phyloP scores from a whole-genome alignment of 257 asterid species.

The Knoxia roxburghii region DNA sequence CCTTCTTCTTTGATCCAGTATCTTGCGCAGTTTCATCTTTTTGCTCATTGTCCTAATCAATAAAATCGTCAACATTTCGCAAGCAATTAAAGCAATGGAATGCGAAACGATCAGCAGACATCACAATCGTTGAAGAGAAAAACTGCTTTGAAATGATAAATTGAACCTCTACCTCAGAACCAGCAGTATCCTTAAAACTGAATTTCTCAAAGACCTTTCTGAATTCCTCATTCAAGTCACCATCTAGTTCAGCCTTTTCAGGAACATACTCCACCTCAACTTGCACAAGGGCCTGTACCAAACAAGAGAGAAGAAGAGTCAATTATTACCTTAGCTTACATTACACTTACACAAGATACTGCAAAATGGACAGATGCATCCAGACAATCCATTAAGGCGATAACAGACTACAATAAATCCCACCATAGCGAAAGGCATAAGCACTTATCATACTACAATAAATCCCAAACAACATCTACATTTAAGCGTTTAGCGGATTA shows the following conservation, averaged over 20 bases:
- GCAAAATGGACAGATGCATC: not conserved
- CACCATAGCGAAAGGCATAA: no score
- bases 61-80: not conserved
- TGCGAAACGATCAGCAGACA: not conserved
- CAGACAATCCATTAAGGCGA: not conserved
- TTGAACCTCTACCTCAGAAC: constrained; percentile 46
- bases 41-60: constrained; percentile 53
- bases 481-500: not conserved
- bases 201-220: constrained; percentile 87
- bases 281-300: constrained; percentile 40
- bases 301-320: constrained; percentile 8
- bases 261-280: constrained; percentile 93
- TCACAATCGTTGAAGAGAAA: not conserved
- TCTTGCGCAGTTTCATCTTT: constrained; percentile 57
- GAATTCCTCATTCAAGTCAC: constrained; percentile 64
- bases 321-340: not conserved
- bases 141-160: not conserved
- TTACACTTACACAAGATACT: not conserved
- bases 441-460: not conserved
- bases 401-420: no score
- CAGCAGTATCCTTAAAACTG: constrained; percentile 46
- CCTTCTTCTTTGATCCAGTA: constrained; percentile 55
- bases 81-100: not conserved
- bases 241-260: constrained; percentile 73
- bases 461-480: not conserved